phyloP scores from a whole-genome alignment of 768 basidiomycete species.

The Fomitopsis serialis region DNA sequence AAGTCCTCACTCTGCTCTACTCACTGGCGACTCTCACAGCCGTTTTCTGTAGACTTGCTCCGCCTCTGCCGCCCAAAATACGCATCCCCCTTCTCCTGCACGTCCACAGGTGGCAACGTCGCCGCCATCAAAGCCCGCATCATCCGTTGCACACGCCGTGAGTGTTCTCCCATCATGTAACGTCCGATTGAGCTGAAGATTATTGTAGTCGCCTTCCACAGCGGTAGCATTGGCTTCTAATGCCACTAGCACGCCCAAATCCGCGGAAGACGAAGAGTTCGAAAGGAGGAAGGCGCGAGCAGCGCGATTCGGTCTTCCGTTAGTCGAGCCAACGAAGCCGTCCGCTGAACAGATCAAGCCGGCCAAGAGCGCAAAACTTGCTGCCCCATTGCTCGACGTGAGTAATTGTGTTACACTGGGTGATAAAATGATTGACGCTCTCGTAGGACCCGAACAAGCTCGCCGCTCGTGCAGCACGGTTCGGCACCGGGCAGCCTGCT shows the following conservation, averaged over 20 bases:
- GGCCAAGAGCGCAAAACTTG: slow-evolving; percentile 12
- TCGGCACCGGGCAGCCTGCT: slow-evolving; percentile 28
- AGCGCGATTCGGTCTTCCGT: slow-evolving; percentile 64
- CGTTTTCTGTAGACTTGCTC: too few relatives aligned
- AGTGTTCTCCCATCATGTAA: too few relatives aligned
- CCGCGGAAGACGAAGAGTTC: slow-evolving; percentile 39
- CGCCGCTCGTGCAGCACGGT: slow-evolving; percentile 49
- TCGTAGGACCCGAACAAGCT: slow-evolving; percentile 45
- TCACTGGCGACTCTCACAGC: too few relatives aligned
- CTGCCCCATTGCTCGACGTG: slow-evolving; percentile 11
- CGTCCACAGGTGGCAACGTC: too few relatives aligned
- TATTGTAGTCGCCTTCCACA: neutral
- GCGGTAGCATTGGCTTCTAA: neutral
- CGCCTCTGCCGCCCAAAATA: too few relatives aligned
- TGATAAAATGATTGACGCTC: neutral
- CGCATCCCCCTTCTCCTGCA: too few relatives aligned
- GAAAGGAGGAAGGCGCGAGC: slow-evolving; percentile 59
- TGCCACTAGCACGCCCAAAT: neutral
- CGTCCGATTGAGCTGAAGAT: too few relatives aligned
- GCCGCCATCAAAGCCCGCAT: too few relatives aligned
- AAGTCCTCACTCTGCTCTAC: too few relatives aligned
- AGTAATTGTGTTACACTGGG: neutral
- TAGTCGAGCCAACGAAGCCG: slow-evolving; percentile 38
- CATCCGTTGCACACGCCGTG: too few relatives aligned
- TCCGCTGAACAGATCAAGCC: slow-evolving; percentile 16